Percentiles rank a stretch among this genome's conserved stretches.
Conservation (phyloP, 2,329 filamentous ascomycete species). For the Malbranchea zuffiana region DNA sequence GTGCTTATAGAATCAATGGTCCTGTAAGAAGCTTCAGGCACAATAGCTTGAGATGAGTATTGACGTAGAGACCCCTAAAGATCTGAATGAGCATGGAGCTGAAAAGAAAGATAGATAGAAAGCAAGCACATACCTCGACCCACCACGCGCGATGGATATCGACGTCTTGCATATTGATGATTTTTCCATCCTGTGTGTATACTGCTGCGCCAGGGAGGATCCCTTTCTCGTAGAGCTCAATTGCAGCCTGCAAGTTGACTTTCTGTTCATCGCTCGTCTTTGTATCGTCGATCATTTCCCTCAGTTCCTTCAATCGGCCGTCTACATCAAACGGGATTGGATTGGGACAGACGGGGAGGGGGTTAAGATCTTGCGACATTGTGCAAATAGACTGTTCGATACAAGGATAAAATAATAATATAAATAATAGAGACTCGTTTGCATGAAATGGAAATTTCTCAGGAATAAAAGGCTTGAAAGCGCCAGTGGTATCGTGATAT, state of each 20-base stretch:
- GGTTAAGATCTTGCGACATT: not conserved
- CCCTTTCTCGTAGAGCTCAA: slow-evolving; percentile 4
- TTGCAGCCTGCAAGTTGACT: slow-evolving; percentile 1
- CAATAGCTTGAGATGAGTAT: too few relatives aligned
- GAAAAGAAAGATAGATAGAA: not conserved
- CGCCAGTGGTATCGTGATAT: too few relatives aligned
- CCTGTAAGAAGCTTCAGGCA: too few relatives aligned
- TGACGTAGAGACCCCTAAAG: too few relatives aligned
- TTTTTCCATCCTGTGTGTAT: slow-evolving; percentile 5
- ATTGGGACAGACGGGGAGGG: not conserved
- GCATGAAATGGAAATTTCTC: too few relatives aligned
- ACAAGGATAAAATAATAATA: too few relatives aligned
- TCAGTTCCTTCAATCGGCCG: not conserved
- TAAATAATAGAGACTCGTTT: too few relatives aligned
- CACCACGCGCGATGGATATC: slow-evolving; percentile 6
- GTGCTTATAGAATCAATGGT: too few relatives aligned
- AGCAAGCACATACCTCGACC: slow-evolving; percentile 9
- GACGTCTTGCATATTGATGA: slow-evolving; percentile 3
- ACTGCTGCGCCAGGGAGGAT: not conserved
- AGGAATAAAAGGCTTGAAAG: too few relatives aligned
- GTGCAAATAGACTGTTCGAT: too few relatives aligned
- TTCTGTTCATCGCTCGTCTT: slow-evolving; percentile 1
- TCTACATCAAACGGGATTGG: slow-evolving; percentile 1
- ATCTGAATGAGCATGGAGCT: not conserved
- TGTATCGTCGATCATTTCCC: slow-evolving; percentile 2